These are phyloP conservation scores for Cyclotella sp. DNA, from an alignment of 108 stramenopile species.

Conservation along the genomic window DNA sequence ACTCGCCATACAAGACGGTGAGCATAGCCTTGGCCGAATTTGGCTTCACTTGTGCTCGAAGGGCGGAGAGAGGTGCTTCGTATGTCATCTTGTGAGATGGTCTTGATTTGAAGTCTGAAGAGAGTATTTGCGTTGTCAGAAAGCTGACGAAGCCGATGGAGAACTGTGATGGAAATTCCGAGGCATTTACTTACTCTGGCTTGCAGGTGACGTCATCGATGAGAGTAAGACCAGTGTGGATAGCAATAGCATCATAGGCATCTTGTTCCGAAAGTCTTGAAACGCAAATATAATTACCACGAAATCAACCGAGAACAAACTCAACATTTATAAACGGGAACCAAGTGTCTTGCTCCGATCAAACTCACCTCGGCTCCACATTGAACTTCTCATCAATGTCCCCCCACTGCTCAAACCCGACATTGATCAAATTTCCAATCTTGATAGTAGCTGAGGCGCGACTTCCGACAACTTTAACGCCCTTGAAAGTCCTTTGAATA, in stretches of 20 bases:
- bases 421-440: constrained; percentile 23
- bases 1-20: constrained; percentile 19
- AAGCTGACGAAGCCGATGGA: too few relatives aligned
- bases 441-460: constrained; percentile 20
- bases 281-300: neutral
- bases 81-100: neutral
- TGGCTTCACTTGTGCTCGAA: neutral
- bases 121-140: too few relatives aligned
- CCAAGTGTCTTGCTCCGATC: neutral
- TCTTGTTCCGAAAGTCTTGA: neutral
- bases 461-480: constrained; percentile 26
- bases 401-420: constrained; percentile 20
- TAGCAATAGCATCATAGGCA: constrained; percentile 10
- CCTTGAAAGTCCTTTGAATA: constrained; percentile 11
- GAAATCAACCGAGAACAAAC: neutral
- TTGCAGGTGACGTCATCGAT: constrained; percentile 14
- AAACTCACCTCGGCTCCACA: constrained; percentile 15
- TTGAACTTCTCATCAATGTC: constrained; percentile 15
- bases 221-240: constrained; percentile 4
- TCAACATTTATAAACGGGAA: neutral
- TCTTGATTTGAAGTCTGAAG: constrained; percentile 15
- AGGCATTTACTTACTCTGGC: constrained; percentile 11
- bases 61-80: neutral
- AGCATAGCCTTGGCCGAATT: constrained; percentile 7
- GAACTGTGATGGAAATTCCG: neutral